Percentiles rank a stretch among this genome's conserved stretches.
phyloP scores from a whole-genome alignment of 371 early-diverging fungal genomes.

The Umbelopsis sp. region DNA sequence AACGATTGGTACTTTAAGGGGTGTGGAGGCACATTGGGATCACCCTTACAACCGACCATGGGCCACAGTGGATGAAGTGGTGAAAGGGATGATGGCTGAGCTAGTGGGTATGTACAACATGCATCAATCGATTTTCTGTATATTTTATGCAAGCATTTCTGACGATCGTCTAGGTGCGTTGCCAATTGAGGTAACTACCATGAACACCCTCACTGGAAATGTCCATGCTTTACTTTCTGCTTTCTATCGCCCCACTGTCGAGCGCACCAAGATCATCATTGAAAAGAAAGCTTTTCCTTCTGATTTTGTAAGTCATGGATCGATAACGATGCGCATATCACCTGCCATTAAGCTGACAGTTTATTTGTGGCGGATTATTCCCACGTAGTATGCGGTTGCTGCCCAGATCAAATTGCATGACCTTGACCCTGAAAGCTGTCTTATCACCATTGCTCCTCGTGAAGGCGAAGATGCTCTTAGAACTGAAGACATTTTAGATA shows the following conservation, averaged over 20 bases:
- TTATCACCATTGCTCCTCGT: conserved; percentile 80
- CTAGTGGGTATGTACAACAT: conserved; percentile 71
- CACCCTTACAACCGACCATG: conserved; percentile 88
- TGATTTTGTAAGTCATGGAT: conserved; percentile 63
- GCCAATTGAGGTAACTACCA: conserved; percentile 83
- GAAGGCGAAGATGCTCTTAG: conserved; percentile 72
- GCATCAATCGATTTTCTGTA: not conserved
- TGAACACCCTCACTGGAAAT: conserved; percentile 93
- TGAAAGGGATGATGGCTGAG: conserved; percentile 70
- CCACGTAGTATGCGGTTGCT: conserved; percentile 77
- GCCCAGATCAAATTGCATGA: conserved; percentile 89
- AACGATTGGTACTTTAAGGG: conserved; percentile 40
- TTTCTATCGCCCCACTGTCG: conserved; percentile 86
- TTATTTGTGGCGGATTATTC: not conserved
- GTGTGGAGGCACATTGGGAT: conserved; percentile 86
- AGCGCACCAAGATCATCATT: conserved; percentile 86
- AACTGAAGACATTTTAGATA: conserved; percentile 80
- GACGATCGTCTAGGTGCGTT: conserved; percentile 68
- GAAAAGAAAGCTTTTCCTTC: conserved; percentile 96
- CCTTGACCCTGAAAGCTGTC: conserved; percentile 66
- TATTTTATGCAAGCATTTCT: not conserved
- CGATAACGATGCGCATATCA: conserved; percentile 11
- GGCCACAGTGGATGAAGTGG: conserved; percentile 82
- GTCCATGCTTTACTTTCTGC: conserved; percentile 89
- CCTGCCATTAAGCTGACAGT: not conserved